These are phyloP conservation scores for Giardia duodenalis DNA, from an alignment of 208 protist species.

Conservation along the genomic window DNA sequence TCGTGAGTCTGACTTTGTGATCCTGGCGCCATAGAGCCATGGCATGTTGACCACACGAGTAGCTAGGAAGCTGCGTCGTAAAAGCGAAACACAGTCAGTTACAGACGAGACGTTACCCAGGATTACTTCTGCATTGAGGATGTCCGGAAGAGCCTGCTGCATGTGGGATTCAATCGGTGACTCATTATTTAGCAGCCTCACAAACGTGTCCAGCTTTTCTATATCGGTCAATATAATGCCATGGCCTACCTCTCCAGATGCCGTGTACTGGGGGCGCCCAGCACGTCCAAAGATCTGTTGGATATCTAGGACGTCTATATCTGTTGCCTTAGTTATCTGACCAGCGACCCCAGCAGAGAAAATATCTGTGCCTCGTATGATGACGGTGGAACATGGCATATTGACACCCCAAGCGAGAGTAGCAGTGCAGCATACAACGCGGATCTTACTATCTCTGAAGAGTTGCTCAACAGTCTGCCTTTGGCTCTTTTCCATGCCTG, in stretches of 20 bases:
- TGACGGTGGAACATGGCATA: conserved; percentile 89
- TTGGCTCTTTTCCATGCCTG: conserved; percentile 76
- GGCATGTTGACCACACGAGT: background rate
- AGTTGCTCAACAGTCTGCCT: conserved; percentile 74
- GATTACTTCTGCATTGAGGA: conserved; percentile 91
- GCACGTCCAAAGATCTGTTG: conserved; percentile 95
- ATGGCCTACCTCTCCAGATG: conserved; percentile 71
- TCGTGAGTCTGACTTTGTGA: background rate
- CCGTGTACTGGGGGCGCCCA: conserved; percentile 80
- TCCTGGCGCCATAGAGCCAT: background rate
- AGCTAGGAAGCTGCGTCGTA: conserved; percentile 45
- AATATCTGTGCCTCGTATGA: conserved; percentile 83
- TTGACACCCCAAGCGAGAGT: conserved; percentile 99
- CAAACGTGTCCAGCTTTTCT: conserved; percentile 78
- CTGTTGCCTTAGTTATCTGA: conserved; percentile 73
- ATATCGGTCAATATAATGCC: conserved; percentile 88
- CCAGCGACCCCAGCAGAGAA: conserved; percentile 70
- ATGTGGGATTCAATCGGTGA: conserved; percentile 87
- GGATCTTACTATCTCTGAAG: conserved; percentile 73
- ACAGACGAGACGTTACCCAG: conserved; percentile 84
- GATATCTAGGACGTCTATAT: conserved; percentile 91
- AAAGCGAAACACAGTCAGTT: conserved; percentile 57
- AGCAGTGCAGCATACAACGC: conserved; percentile 84
- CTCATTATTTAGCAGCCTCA: conserved; percentile 69
- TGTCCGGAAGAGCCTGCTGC: conserved; percentile 64